phyloP scores from a whole-genome alignment of 179 eudicot species.

The Beta corolliflora region DNA sequence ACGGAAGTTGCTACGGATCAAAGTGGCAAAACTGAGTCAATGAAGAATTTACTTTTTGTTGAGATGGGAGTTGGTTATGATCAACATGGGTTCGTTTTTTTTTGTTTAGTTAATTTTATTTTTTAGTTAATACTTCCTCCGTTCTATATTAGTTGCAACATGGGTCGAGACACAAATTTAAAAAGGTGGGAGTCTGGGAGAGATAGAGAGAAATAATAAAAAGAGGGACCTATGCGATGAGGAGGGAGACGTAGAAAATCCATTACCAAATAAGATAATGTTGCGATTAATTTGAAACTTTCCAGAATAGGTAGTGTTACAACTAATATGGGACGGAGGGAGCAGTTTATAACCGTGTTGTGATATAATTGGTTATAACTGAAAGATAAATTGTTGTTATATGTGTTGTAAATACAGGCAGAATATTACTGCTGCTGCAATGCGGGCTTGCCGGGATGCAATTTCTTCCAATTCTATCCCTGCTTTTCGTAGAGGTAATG shows the following conservation, averaged over 20 bases:
- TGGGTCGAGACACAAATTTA: too few species aligned
- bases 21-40: constrained; percentile 32
- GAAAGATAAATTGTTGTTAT: background rate
- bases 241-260: too few species aligned
- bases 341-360: too few species aligned
- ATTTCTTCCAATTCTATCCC: constrained; percentile 96
- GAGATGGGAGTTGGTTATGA: constrained; percentile 99
- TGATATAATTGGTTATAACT: background rate
- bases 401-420: constrained; percentile 52
- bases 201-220: too few species aligned
- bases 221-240: too few species aligned
- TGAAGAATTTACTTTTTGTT: constrained; percentile 73
- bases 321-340: too few species aligned
- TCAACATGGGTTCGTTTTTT: constrained; percentile 72
- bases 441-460: constrained; percentile 95
- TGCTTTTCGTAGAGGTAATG: constrained; percentile 85
- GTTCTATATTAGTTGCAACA: too few species aligned
- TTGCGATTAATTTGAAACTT: background rate
- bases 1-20: constrained; percentile 33
- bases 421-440: constrained; percentile 84
- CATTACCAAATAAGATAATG: background rate
- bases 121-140: background rate
- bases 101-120: background rate
- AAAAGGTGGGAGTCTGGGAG: too few species aligned
- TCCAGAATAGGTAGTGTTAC: too few species aligned